phyloP scores from a whole-genome alignment of 1,284 basidiomycete species.

The Leccinum fallax region DNA sequence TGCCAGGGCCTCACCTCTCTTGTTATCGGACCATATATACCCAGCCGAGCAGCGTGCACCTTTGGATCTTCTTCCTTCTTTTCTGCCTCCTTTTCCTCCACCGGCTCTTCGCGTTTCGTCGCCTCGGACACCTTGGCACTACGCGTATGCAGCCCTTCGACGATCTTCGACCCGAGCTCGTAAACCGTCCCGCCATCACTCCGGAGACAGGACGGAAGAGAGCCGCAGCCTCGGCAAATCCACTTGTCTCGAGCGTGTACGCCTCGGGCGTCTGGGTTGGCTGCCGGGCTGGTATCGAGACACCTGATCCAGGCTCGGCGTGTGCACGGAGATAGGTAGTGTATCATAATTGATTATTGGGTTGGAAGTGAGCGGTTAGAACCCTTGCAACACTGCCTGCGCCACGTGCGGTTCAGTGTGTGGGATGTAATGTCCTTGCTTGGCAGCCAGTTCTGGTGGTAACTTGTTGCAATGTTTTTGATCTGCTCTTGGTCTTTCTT shows the following conservation, averaged over 20 bases:
- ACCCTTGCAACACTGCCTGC: conserved; percentile 84
- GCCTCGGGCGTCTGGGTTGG: conserved; percentile 65
- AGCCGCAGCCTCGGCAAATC: no score
- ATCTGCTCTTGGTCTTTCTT: conserved; percentile 86
- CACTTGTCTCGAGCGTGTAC: conserved; percentile 59
- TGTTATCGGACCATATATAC: conserved; percentile 88
- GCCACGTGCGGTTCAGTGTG: conserved; percentile 76
- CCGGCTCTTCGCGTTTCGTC: conserved; percentile 31
- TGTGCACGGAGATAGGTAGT: conserved; percentile 80
- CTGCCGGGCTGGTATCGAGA: conserved; percentile 46
- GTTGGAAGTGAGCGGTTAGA: conserved; percentile 85
- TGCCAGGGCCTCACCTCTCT: conserved; percentile 76
- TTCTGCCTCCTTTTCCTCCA: conserved; percentile 45
- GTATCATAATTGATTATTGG: conserved; percentile 86
- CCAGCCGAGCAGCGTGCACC: conserved; percentile 78
- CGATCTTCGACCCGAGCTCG: conserved; percentile 66
- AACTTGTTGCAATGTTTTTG: conserved; percentile 41
- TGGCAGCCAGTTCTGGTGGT: conserved; percentile 20
- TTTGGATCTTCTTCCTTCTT: conserved; percentile 69
- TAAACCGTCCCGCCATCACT: conserved; percentile 93
- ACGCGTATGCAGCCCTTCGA: conserved; percentile 77
- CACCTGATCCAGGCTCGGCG: conserved; percentile 45
- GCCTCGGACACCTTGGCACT: conserved; percentile 41
- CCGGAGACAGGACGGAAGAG: conserved; percentile 52
- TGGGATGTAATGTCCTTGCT: conserved; percentile 53